Evolutionary conservation across 495 filamentous ascomycete genomes (phyloP).

Genomic region (Lepraria neglecta): DNA sequence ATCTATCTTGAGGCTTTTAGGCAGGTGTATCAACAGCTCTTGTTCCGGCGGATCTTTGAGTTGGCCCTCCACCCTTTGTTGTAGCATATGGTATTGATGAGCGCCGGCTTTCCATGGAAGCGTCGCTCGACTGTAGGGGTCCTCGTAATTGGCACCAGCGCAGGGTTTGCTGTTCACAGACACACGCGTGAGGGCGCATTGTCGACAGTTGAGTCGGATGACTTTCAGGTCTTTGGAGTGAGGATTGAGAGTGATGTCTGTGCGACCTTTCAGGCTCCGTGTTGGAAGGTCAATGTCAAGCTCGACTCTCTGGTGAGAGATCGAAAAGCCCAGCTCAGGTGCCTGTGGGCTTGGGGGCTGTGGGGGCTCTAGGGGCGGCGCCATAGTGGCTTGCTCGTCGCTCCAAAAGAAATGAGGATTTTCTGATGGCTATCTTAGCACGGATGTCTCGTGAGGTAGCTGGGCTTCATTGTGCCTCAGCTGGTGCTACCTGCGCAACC

Average conservation of each 20-base stretch:
- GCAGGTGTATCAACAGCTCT: constrained; percentile 57
- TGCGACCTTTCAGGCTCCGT: constrained; percentile 68
- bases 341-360: constrained; percentile 17
- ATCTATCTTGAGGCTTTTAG: constrained; percentile 60
- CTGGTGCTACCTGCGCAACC: background rate
- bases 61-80: constrained; percentile 56
- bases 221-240: constrained; percentile 56
- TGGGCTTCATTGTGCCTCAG: background rate
- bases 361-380: constrained; percentile 15
- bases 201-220: constrained; percentile 79
- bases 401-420: background rate
- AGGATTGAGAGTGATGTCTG: constrained; percentile 72
- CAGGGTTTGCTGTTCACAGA: constrained; percentile 63
- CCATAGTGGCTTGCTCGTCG: background rate
- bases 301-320: constrained; percentile 78
- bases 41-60: constrained; percentile 53
- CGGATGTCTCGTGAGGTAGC: background rate
- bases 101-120: constrained; percentile 58
- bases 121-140: constrained; percentile 63
- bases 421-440: background rate
- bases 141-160: constrained; percentile 52
- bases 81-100: constrained; percentile 72
- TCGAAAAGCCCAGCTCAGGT: constrained; percentile 48
- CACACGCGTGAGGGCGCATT: constrained; percentile 66
- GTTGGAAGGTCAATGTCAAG: constrained; percentile 79